Percentiles rank a stretch among this genome's conserved stretches.
Evolutionary conservation across 73 alveolate genomes (phyloP).

Genomic region (Durusdinium trenchii): DNA sequence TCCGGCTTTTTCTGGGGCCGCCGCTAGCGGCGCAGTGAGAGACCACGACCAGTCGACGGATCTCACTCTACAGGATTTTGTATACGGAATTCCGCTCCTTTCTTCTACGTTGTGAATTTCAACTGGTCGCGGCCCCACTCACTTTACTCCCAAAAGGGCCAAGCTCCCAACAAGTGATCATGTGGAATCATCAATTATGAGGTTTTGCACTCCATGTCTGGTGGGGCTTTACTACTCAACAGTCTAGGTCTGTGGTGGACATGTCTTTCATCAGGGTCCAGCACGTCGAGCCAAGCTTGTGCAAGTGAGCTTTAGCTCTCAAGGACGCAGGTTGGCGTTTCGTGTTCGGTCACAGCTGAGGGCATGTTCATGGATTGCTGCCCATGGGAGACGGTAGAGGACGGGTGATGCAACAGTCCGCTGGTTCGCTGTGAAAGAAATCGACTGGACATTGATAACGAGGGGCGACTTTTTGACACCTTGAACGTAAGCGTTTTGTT

Average conservation of each 20-base stretch:
- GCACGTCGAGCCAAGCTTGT: no score
- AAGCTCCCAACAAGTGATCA: no score
- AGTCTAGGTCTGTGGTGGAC: no score
- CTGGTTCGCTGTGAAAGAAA: background rate
- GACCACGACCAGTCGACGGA: background rate
- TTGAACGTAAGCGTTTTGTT: background rate
- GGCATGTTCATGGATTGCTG: constrained; percentile 60
- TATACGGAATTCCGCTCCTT: background rate
- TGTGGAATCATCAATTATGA: no score
- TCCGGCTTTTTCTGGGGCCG: background rate
- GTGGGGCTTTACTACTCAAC: no score
- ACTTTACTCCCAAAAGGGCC: no score
- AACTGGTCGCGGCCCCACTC: no score
- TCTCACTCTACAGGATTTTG: background rate
- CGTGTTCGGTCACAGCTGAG: no score
- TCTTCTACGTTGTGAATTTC: background rate
- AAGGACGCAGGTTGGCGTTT: no score
- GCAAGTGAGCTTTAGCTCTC: no score
- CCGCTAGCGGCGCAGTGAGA: background rate
- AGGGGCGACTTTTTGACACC: background rate
- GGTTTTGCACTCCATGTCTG: no score
- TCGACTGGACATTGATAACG: background rate
- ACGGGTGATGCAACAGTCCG: background rate
- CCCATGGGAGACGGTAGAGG: constrained; percentile 52
- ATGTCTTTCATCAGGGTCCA: no score